A percentile compares a stretch with the other conserved stretches of the same genome.
These are phyloP conservation scores for Viridothelium virens DNA, from an alignment of 495 filamentous ascomycete species.

Conservation along the genomic window DNA sequence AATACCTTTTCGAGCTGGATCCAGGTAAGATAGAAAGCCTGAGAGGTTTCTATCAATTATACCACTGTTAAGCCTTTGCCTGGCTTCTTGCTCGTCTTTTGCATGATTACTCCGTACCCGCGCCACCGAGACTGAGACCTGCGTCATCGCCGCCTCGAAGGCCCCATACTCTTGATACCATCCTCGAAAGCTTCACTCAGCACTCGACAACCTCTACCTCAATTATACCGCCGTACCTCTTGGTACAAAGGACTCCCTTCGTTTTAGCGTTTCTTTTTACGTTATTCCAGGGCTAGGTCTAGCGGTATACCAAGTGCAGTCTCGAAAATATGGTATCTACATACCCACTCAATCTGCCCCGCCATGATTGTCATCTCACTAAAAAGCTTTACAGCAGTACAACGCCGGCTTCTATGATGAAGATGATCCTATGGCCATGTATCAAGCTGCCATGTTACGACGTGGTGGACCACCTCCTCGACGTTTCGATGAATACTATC, in stretches of 20 bases:
- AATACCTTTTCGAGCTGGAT: too few species aligned
- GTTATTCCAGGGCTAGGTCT: background rate
- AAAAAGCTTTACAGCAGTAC: constrained; percentile 13
- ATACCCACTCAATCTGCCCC: background rate
- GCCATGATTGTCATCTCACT: background rate
- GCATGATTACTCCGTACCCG: too few species aligned
- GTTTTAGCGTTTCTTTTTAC: background rate
- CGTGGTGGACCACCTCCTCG: constrained; percentile 38
- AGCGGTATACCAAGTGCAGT: background rate
- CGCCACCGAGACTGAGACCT: background rate
- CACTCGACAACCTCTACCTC: too few species aligned
- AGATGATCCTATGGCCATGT: constrained; percentile 36
- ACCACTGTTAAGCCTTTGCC: too few species aligned
- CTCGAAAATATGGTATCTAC: background rate
- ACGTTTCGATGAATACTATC: constrained; percentile 95
- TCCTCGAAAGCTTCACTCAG: too few species aligned
- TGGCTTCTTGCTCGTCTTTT: too few species aligned
- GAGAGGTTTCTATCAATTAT: too few species aligned
- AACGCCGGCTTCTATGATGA: constrained; percentile 40
- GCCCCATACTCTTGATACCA: too few species aligned
- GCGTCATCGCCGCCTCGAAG: background rate
- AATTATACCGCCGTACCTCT: too few species aligned
- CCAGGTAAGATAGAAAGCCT: too few species aligned
- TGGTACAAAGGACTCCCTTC: background rate
- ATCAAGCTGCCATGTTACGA: constrained; percentile 33